phyloP scores from a whole-genome alignment of 2,329 filamentous ascomycete genomes.

The Xylaria sp. region DNA sequence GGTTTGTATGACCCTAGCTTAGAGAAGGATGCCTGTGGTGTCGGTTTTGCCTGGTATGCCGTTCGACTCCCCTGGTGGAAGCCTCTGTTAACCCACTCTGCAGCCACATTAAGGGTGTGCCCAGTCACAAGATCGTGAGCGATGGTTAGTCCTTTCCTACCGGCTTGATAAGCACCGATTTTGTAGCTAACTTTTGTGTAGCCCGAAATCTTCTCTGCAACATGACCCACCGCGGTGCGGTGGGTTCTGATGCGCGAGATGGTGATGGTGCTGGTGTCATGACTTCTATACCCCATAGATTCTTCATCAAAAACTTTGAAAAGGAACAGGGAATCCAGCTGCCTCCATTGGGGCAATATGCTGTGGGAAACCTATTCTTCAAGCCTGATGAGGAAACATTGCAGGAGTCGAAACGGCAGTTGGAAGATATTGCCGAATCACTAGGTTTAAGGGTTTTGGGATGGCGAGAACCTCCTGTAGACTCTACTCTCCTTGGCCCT shows the following conservation, averaged over 20 bases:
- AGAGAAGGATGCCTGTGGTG: slow-evolving; percentile 99
- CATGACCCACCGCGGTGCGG: slow-evolving; percentile 99
- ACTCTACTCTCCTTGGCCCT: slow-evolving; percentile 90
- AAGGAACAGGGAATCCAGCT: slow-evolving; percentile 87
- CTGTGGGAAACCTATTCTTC: slow-evolving; percentile 97
- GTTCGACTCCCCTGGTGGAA: neutral
- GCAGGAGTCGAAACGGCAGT: slow-evolving; percentile 87
- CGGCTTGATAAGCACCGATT: neutral
- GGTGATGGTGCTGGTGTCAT: slow-evolving; percentile 99
- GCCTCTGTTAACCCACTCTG: slow-evolving; percentile 26
- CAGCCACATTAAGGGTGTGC: slow-evolving; percentile 95
- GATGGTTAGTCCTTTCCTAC: slow-evolving; percentile 72
- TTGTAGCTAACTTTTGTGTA: slow-evolving; percentile 49
- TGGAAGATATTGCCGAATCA: slow-evolving; percentile 90
- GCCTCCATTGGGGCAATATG: slow-evolving; percentile 89
- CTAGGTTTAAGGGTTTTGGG: slow-evolving; percentile 89
- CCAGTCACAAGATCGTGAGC: slow-evolving; percentile 98
- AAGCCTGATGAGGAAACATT: slow-evolving; percentile 92
- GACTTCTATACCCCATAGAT: slow-evolving; percentile 98
- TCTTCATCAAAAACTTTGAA: slow-evolving; percentile 98
- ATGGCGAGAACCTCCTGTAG: slow-evolving; percentile 94
- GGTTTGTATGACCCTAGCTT: slow-evolving; percentile 95
- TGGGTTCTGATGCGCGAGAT: slow-evolving; percentile 96
- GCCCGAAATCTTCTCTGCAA: slow-evolving; percentile 95
- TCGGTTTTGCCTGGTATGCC: slow-evolving; percentile 90